Evolutionary conservation across 108 stramenopile genomes (phyloP).

Genomic region (Nannochloropsis gaditana): DNA sequence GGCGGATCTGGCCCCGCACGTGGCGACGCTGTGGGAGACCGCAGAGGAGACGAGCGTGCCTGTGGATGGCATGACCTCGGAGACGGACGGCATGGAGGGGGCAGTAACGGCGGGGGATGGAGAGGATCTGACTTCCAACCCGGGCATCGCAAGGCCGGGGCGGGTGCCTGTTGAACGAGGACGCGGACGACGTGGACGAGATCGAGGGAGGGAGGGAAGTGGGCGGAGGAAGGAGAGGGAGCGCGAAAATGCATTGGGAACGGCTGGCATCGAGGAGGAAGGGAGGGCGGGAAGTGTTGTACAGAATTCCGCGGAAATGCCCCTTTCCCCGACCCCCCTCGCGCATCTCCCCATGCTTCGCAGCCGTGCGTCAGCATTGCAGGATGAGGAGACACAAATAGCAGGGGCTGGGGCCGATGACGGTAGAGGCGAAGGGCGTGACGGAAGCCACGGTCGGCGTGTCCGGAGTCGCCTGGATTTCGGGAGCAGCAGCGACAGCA

Average conservation of each 20-base stretch:
- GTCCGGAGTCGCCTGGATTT: not conserved
- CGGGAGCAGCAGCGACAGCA: not conserved
- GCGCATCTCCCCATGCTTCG: not conserved
- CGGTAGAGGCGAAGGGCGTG: not conserved
- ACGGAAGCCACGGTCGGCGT: not conserved
- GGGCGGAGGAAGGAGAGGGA: not conserved
- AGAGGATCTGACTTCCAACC: not conserved
- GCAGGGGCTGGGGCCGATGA: not conserved
- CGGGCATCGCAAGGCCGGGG: too few species aligned
- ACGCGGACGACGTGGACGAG: too few species aligned
- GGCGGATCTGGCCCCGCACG: conserved; percentile 36
- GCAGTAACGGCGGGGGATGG: not conserved
- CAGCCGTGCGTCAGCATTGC: not conserved
- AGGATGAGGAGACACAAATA: not conserved
- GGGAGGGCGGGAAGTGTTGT: not conserved
- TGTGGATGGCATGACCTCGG: too few species aligned
- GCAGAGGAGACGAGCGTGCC: too few species aligned
- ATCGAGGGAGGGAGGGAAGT: not conserved
- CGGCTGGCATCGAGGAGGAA: not conserved
- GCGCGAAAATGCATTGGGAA: not conserved
- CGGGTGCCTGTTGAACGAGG: too few species aligned
- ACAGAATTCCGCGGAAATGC: not conserved
- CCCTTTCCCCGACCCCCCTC: not conserved
- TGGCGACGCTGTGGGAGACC: conserved; percentile 22
- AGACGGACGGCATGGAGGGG: not conserved